These are phyloP conservation scores for Umbelopsis ramanniana DNA, from an alignment of 192 early-diverging fungal species.

Conservation along the genomic window DNA sequence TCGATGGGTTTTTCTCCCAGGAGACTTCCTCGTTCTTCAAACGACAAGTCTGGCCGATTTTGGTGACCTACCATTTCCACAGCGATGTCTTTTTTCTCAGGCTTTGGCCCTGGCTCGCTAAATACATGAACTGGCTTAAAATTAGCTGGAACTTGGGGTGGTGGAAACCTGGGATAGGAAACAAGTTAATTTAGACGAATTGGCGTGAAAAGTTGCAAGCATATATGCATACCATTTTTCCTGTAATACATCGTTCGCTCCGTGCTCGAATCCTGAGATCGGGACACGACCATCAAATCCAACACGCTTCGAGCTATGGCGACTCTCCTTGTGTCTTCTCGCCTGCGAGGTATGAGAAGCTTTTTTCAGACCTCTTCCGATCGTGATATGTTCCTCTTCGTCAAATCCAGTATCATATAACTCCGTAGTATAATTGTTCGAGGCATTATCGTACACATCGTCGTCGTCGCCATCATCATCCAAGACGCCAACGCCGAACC, in stretches of 20 bases:
- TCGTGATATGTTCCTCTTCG: conserved; percentile 33
- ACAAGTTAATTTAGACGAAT: not conserved
- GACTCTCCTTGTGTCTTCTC: conserved; percentile 14
- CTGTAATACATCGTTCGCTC: conserved; percentile 17
- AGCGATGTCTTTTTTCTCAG: not conserved
- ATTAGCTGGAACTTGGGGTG: conserved; percentile 30
- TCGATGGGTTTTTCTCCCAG: conserved; percentile 76
- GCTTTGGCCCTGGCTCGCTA: conserved; percentile 1
- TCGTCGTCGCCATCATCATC: conserved; percentile 66
- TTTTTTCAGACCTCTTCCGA: conserved; percentile 35
- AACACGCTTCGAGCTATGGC: conserved; percentile 14
- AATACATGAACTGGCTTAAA: conserved; percentile 29
- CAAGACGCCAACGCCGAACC: conserved; percentile 71
- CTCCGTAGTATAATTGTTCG: conserved; percentile 24
- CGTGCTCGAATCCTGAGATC: conserved; percentile 28
- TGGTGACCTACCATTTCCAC: not conserved
- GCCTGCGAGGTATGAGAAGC: not conserved
- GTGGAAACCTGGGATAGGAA: conserved; percentile 33
- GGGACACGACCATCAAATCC: conserved; percentile 30
- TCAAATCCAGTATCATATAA: conserved; percentile 31
- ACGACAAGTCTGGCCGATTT: conserved; percentile 27
- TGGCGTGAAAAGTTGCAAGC: not conserved
- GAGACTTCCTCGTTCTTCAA: conserved; percentile 61
- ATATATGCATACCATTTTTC: conserved; percentile 33
- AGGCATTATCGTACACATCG: conserved; percentile 39